Base-by-base conservation (phyloP, 306 rosid species). In the Glycyrrhiza uralensis region DNA sequence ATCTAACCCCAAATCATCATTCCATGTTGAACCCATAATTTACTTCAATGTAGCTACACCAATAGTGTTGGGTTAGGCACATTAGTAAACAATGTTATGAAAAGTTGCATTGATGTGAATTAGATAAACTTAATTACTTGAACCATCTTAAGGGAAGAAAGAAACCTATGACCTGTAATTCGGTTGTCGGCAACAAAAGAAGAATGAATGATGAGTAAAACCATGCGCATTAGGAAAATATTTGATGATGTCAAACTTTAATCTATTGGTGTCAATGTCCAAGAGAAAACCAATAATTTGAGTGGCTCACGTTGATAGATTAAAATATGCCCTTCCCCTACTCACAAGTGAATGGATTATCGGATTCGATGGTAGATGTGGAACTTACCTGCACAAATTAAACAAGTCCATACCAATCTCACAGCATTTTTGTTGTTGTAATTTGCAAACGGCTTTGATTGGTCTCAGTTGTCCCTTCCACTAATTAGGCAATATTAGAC, bases 201-300 rank as follows among this genome's bases (percentile, higher is more conserved):
- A 60, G 30, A 59, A 75, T 69, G 82, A 60, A 44, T 70, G 2
- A 84, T 74, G 63, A 47, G 63, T 51, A 36, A 80, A 6, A 74
- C 73, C 87, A 85, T 50, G 80, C 55, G 63, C 58, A 79, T 39
- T 64, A 51, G 58, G 9, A 54, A 35, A 32, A 62, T 28, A 63
- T 33, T 35, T 55, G 63, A 69, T 15, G 64, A 45, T 46, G 23
- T 61, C 11, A 51, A 77, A 54, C 65, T 57, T 12, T 1, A 74
- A 75, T 45, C 39, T 69, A 73, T 30, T 59, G 44, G 32, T 47
- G 64, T 39, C 46, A 11, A 35, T 8, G 24, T 19, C 68, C 28
- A 50, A 30, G 36, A 69, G 38, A 9, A 35, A 26, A 56, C 54
- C 61, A 15, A 30, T 18, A 35, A 62, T 47, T 29, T 52, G 17